phyloP scores from a whole-genome alignment of 345 rosid genomes.

The Murraya koenigii region DNA sequence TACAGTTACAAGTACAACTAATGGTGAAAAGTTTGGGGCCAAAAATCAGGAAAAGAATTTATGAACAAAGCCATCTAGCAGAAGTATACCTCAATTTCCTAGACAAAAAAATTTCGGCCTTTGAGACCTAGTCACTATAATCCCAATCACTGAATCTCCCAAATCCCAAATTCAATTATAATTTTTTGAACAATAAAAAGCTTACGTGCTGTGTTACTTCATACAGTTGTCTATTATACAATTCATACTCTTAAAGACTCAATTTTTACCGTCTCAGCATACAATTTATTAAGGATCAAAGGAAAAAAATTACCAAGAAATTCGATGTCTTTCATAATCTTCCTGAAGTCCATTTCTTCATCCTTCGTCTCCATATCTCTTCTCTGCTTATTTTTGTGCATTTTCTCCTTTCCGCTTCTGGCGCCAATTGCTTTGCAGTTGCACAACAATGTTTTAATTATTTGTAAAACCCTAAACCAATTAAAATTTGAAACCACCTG shows the following conservation, averaged over 20 bases:
- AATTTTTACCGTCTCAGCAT: neutral
- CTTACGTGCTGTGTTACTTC: too few relatives aligned
- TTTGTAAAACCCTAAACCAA: slow-evolving; percentile 5
- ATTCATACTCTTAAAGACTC: neutral
- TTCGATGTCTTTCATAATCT: slow-evolving; percentile 50
- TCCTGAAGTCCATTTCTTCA: slow-evolving; percentile 27
- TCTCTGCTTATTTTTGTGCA: slow-evolving; percentile 30
- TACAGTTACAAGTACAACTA: neutral
- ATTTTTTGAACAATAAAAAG: too few relatives aligned
- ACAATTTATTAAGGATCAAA: neutral
- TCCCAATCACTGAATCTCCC: neutral
- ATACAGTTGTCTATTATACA: neutral
- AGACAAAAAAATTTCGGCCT: neutral
- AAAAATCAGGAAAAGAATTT: neutral
- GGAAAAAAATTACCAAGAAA: slow-evolving; percentile 28
- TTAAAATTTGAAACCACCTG: neutral
- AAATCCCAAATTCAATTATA: neutral
- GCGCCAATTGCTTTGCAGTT: too few relatives aligned
- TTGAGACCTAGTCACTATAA: neutral
- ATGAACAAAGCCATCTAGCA: neutral
- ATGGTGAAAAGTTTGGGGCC: neutral
- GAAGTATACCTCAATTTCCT: neutral
- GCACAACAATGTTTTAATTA: neutral
- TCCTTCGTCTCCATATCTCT: slow-evolving; percentile 23
- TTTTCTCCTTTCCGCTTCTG: neutral